A percentile compares a stretch with the other conserved stretches of the same genome.
phyloP scores from a whole-genome alignment of 768 basidiomycete species.

The Royoungia palumana region DNA sequence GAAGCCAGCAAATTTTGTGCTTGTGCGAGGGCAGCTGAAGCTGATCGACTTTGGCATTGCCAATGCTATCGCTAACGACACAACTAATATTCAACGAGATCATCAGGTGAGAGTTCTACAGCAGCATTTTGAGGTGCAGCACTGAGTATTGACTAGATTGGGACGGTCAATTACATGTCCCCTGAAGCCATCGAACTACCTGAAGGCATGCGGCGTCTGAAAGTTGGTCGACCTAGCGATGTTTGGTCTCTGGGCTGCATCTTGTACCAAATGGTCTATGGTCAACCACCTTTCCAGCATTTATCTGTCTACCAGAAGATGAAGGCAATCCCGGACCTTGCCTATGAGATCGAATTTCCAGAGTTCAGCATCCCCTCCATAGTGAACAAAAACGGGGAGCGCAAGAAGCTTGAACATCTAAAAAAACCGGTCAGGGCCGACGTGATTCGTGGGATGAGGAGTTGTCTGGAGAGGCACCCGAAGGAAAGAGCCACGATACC shows the following conservation, averaged over 20 bases:
- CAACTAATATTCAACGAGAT: conserved; percentile 96
- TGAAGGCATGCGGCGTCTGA: conserved; percentile 83
- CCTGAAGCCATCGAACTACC: conserved; percentile 92
- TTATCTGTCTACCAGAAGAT: conserved; percentile 85
- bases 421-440: conserved; percentile 66
- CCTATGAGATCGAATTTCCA: conserved; percentile 79
- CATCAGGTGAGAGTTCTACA: conserved; percentile 61
- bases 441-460: conserved; percentile 80
- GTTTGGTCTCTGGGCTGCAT: conserved; percentile 99
- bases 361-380: conserved; percentile 53
- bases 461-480: conserved; percentile 73
- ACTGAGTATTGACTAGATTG: conserved; percentile 54
- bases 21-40: conserved; percentile 93
- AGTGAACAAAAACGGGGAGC: conserved; percentile 32
- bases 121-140: background rate
- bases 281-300: conserved; percentile 87
- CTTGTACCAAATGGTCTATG: conserved; percentile 98
- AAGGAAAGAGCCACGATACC: conserved; percentile 88
- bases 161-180: conserved; percentile 98
- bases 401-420: conserved; percentile 61
- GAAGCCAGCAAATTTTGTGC: conserved; percentile 97
- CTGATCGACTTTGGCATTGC: conserved; percentile 99
- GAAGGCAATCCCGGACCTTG: conserved; percentile 84
- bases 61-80: conserved; percentile 97
- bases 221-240: conserved; percentile 93